Evolutionary conservation across 495 filamentous ascomycete species (phyloP).

Genomic region (Trichoderma orchidacearum): DNA sequence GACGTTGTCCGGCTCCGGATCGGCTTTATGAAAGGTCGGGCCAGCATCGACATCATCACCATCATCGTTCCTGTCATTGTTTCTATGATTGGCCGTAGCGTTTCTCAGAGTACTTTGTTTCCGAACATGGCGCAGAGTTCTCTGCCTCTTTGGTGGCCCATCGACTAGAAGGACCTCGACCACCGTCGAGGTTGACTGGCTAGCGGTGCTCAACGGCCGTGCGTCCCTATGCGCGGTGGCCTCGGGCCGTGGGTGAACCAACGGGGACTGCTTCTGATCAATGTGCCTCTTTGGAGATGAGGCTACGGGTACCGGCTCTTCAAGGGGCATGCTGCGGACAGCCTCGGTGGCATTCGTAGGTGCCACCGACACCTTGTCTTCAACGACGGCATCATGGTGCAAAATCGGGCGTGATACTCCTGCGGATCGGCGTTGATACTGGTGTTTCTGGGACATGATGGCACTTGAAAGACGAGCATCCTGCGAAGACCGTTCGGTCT

Average conservation of each 20-base stretch:
- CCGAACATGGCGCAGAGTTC: conserved; percentile 54
- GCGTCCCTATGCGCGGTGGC: background rate
- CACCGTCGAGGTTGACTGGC: conserved; percentile 47
- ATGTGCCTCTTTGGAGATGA: conserved; percentile 15
- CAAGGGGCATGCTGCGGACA: conserved; percentile 31
- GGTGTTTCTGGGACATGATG: background rate
- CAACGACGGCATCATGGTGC: conserved; percentile 16
- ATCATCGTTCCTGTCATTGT: conserved; percentile 12
- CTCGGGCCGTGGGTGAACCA: background rate
- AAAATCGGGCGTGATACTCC: background rate
- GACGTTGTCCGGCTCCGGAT: background rate
- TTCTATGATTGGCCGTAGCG: conserved; percentile 17
- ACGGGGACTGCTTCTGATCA: background rate
- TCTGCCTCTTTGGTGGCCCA: conserved; percentile 36
- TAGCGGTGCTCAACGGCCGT: conserved; percentile 17
- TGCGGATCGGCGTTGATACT: background rate
- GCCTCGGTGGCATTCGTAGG: conserved; percentile 37
- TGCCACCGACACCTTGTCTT: conserved; percentile 26
- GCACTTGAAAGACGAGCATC: background rate
- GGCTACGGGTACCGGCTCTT: conserved; percentile 24
- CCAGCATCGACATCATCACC: background rate
- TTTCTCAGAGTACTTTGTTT: conserved; percentile 41
- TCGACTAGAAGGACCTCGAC: conserved; percentile 62
- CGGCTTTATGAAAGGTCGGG: no score
- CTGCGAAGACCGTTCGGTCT: background rate